phyloP scores from a whole-genome alignment of 2,329 filamentous ascomycete genomes.

The Hypoxylon sp. region DNA sequence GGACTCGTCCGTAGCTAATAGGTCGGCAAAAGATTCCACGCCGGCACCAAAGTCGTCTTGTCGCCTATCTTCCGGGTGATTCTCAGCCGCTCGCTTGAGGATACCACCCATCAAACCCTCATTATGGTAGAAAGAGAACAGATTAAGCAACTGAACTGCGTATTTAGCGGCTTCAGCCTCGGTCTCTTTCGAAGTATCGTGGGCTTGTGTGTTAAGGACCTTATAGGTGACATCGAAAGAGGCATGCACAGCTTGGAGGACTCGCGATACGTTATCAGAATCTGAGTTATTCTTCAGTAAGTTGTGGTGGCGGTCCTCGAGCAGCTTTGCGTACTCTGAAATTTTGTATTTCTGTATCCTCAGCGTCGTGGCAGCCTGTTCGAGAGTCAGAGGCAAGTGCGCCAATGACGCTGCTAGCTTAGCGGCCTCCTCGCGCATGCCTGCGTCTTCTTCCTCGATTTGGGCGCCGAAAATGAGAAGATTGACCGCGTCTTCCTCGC shows the following conservation, averaged over 20 bases:
- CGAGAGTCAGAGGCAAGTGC: conserved; percentile 52
- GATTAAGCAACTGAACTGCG: conserved; percentile 49
- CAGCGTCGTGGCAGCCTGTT: conserved; percentile 48
- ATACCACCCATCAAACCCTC: conserved; percentile 41
- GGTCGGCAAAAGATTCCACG: conserved; percentile 9
- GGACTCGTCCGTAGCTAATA: conserved; percentile 9
- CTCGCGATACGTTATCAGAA: conserved; percentile 1
- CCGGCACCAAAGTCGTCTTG: conserved; percentile 23
- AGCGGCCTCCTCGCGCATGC: background rate
- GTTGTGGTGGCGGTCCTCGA: conserved; percentile 32
- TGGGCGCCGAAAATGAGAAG: conserved; percentile 32
- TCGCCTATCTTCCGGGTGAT: conserved; percentile 10
- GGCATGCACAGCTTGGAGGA: conserved; percentile 30
- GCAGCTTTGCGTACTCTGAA: conserved; percentile 28
- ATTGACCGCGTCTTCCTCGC: conserved; percentile 20
- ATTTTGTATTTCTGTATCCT: conserved; percentile 31
- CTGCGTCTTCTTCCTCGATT: background rate
- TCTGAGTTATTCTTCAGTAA: conserved; percentile 29
- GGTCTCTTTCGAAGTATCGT: background rate
- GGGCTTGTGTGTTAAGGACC: conserved; percentile 35
- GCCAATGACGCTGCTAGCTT: conserved; percentile 43
- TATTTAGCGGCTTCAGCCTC: conserved; percentile 31
- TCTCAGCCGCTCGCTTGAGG: conserved; percentile 36
- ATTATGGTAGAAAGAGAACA: conserved; percentile 53
- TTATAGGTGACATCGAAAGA: conserved; percentile 50